Base-by-base conservation (phyloP, 106 monocot species). In the Dendrobium officinale region DNA sequence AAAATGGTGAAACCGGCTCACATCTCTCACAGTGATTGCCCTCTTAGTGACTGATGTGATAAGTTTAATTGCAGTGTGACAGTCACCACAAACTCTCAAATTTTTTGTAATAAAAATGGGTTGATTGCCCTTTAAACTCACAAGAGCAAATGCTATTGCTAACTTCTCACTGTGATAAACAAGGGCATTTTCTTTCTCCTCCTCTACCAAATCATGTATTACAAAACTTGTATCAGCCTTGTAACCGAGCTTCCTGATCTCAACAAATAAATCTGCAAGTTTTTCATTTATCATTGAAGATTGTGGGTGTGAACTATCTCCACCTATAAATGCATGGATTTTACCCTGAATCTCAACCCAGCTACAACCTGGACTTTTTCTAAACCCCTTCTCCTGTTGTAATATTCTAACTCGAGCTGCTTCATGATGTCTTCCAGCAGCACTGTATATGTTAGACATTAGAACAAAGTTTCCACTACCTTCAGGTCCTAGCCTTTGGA, bases 351-450 rank as follows among this genome's bases (percentile, higher is more conserved):
- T 88, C 80, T 94, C 97, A 37, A 97, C 81, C 97, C 92, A 94
- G 81, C 97, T 97, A 75, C 97, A 92, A 27, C 97, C 94, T 18
- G 97, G 97, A 67, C 92, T 94, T 84, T 97, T 97, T 66, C 75
- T 92, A 80, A 94, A 89, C 10, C 96, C 94, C 79, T 84, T 81
- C 33, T 90, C 80, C 79, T 73, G 90, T 56, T 97, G 97, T 64
- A 86, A 58, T 47, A 91, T 87, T 86, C 94, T 87, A 51, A 97
- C 83, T 78, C 81, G 77, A 75, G 88, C 97, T 5, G 94, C 94
- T 73, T 94, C 97, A 41, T 88, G 81, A n/a, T 88, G 92, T 83
- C 81, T 87, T 58, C 97, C 97, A n/a, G 88, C 83, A 75, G 88
- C 81, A 81, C 97, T 91, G 64, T 90, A 97, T 72, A 97, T 88